Evolutionary conservation across 1,284 basidiomycete species (phyloP), one percentile per base, ranked within the genome.

Genomic region (Irpex rosettiformis): DNA sequence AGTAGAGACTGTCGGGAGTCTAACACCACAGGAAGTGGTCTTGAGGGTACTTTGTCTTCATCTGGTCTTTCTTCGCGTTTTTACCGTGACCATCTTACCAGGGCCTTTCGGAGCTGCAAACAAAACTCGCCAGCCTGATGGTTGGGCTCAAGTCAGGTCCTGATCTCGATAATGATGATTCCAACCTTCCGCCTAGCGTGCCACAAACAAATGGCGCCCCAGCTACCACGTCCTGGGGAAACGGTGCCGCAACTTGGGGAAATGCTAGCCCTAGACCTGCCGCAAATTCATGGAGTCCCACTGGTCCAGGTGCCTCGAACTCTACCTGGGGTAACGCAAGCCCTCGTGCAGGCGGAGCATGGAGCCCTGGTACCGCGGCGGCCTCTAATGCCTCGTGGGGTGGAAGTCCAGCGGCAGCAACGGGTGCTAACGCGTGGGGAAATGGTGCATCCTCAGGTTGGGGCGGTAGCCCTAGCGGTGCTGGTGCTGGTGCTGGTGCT

Each of bases 1-100:
- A 61, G 90, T 96, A 2, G 95, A 98, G 75, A 91, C 91, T 11
- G 93, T 94, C 61, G 95, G 95, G 5, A 93, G 91, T 67, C 75
- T 98, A 25, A 85, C 86, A 5, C 93, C 95, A 1, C 88, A 93
- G 67, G 93, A 94, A 67, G 93, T 96, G 3, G 85, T 97, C 3
- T 85, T 92, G 78, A 91, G 86, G 79, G 92, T 89, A 57, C 56
- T 77, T 66, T 8, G 24, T 52, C 53, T 28, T 11, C 37, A 22
- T 33, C 5, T 27, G 16, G 4, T 25, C 2, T 3, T 37, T 1
- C 29, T 10, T 45, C 22, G 28, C 43, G 54, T 29, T 29, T 53
- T 25, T 22, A 3, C n/a, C 29, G 30, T 49, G 61, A 33, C 21
- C 57, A 1, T 56, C 30, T 30, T 47, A 8, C 10, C 71, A 94